phyloP scores from a whole-genome alignment of 495 filamentous ascomycete species.

The Penicillium silybi region DNA sequence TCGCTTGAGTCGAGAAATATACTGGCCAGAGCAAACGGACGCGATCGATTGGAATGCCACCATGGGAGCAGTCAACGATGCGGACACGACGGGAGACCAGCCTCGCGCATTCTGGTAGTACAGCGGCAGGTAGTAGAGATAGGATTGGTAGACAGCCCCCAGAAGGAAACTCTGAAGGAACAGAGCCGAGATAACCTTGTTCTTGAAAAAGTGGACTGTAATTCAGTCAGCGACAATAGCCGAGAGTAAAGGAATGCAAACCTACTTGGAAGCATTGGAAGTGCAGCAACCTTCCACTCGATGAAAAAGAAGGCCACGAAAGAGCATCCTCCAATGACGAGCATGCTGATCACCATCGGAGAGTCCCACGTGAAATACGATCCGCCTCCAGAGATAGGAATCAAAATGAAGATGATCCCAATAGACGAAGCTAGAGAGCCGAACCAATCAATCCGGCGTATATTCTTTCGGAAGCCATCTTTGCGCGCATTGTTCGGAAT shows the following conservation, averaged over 20 bases:
- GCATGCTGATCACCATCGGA: slow-evolving; percentile 59
- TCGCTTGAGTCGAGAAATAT: slow-evolving; percentile 51
- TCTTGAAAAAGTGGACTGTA: slow-evolving; percentile 53
- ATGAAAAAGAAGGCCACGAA: slow-evolving; percentile 49
- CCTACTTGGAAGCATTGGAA: slow-evolving; percentile 60
- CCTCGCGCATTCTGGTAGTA: slow-evolving; percentile 54
- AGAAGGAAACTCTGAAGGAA: slow-evolving; percentile 59
- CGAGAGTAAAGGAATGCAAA: not conserved
- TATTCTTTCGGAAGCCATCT: slow-evolving; percentile 34
- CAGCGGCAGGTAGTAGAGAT: slow-evolving; percentile 50
- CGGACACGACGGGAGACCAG: slow-evolving; percentile 45
- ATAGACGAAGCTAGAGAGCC: slow-evolving; percentile 48
- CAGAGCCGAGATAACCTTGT: slow-evolving; percentile 47
- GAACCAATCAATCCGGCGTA: slow-evolving; percentile 54
- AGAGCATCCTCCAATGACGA: slow-evolving; percentile 46
- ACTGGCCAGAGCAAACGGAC: slow-evolving; percentile 53
- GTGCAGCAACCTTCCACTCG: slow-evolving; percentile 53
- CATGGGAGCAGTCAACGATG: slow-evolving; percentile 50
- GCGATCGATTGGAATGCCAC: slow-evolving; percentile 49
- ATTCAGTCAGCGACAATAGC: slow-evolving; percentile 9
- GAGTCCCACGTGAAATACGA: slow-evolving; percentile 59
- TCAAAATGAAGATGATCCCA: slow-evolving; percentile 54
- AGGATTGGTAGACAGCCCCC: slow-evolving; percentile 55
- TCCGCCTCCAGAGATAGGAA: slow-evolving; percentile 61
- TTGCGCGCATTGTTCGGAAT: slow-evolving; percentile 40